phyloP scores from a whole-genome alignment of 257 asterid genomes.

The Jacaranda mimosifolia region DNA sequence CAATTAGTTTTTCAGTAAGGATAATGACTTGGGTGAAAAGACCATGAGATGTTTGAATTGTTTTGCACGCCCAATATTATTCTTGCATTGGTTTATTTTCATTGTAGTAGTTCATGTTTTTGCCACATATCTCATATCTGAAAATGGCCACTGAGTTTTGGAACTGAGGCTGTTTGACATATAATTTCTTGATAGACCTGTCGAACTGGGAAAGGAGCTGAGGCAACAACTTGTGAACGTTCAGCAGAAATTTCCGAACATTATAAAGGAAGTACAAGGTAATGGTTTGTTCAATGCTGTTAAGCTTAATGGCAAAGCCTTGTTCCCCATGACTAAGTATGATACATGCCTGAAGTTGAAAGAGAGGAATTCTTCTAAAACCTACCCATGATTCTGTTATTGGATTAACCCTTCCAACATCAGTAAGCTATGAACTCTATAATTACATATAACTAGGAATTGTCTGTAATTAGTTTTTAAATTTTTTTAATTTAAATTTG shows the following conservation, averaged over 20 bases:
- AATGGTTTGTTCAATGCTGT: conserved; percentile 92
- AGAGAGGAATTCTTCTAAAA: conserved; percentile 94
- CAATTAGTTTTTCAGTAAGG: too few species aligned
- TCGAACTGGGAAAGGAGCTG: conserved; percentile 74
- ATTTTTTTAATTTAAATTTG: too few species aligned
- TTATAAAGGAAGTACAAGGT: conserved; percentile 89
- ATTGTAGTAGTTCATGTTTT: too few species aligned
- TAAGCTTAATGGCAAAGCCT: conserved; percentile 38
- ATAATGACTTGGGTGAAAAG: too few species aligned
- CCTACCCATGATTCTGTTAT: conserved; percentile 89
- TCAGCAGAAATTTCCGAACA: conserved; percentile 71
- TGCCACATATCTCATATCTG: too few species aligned
- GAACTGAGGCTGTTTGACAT: neutral
- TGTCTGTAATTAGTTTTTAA: too few species aligned
- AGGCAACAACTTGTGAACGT: conserved; percentile 64
- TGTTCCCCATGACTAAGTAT: conserved; percentile 78
- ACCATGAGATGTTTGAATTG: too few species aligned
- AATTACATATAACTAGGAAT: too few species aligned
- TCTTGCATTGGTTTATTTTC: too few species aligned
- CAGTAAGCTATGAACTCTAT: conserved; percentile 86
- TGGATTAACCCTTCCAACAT: conserved; percentile 88
- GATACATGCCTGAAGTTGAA: conserved; percentile 91
- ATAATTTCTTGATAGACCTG: conserved; percentile 63
- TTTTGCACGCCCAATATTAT: too few species aligned
- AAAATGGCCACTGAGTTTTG: too few species aligned